Evolutionary conservation across 1,284 basidiomycete species (phyloP).

Genomic region (Pseudozyma flocculosa): DNA sequence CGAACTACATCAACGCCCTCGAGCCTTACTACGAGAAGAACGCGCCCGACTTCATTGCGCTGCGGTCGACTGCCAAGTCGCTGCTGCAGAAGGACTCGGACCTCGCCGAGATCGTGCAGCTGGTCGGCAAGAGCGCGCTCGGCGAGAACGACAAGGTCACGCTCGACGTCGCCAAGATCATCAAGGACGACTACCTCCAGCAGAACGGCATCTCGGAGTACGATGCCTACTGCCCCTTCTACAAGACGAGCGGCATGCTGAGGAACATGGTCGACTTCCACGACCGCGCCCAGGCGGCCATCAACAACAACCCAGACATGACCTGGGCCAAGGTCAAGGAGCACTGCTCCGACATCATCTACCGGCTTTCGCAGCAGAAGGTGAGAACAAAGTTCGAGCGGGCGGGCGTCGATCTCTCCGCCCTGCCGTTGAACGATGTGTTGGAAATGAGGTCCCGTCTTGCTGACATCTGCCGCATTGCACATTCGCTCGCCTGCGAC

Average conservation of each 20-base stretch:
- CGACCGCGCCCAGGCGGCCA: constrained; percentile 75
- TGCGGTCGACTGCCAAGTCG: constrained; percentile 88
- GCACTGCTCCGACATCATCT: constrained; percentile 81
- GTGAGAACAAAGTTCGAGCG: constrained; percentile 1
- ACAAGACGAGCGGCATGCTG: constrained; percentile 79
- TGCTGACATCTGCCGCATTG: no score
- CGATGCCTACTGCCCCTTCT: constrained; percentile 92
- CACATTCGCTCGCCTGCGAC: not conserved
- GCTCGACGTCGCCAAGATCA: constrained; percentile 92
- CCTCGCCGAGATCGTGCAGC: constrained; percentile 96
- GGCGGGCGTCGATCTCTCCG: no score
- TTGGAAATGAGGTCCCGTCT: no score
- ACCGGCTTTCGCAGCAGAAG: constrained; percentile 96
- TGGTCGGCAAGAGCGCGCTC: constrained; percentile 96
- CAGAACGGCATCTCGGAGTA: constrained; percentile 99
- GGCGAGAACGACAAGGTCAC: constrained; percentile 99
- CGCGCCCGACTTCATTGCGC: constrained; percentile 88
- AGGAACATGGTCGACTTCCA: constrained; percentile 95
- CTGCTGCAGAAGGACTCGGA: constrained; percentile 98
- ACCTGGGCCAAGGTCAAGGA: constrained; percentile 95
- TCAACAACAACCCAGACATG: constrained; percentile 74
- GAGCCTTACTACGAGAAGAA: constrained; percentile 85
- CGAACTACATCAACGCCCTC: constrained; percentile 94
- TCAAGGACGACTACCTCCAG: constrained; percentile 93
- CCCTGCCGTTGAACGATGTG: no score